Conservation (phyloP, 768 basidiomycete genomes). For the Suillus sp. region DNA sequence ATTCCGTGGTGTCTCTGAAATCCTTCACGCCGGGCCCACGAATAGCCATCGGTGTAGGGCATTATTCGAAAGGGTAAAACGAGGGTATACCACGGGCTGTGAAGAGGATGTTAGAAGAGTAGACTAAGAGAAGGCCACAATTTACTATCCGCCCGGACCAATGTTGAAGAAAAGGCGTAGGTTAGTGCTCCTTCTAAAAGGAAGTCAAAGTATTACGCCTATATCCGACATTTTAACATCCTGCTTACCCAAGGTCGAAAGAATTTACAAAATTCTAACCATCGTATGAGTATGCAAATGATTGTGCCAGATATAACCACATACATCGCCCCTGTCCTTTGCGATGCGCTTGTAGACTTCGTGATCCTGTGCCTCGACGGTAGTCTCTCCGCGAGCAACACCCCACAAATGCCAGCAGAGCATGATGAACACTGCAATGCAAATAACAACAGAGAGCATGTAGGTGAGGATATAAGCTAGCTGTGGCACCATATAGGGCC, state of each 20-base stretch:
- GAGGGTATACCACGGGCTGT: conserved; percentile 77
- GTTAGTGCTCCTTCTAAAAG: conserved; percentile 58
- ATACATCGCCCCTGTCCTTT: conserved; percentile 65
- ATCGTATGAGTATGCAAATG: conserved; percentile 3
- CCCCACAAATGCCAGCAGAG: conserved; percentile 72
- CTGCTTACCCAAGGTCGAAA: conserved; percentile 79
- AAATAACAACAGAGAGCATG: conserved; percentile 74
- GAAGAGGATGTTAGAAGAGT: background rate
- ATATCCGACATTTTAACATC: background rate
- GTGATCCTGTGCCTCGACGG: conserved; percentile 89
- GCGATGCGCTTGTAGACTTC: conserved; percentile 75
- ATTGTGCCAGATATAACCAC: conserved; percentile 22
- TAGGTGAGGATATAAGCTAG: conserved; percentile 73
- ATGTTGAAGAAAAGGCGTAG: conserved; percentile 87
- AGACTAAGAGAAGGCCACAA: conserved; percentile 20
- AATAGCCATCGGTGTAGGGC: conserved; percentile 83
- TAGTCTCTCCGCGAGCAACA: conserved; percentile 75
- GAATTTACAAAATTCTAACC: conserved; percentile 81
- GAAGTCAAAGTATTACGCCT: background rate
- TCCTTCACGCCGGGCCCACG: conserved; percentile 74
- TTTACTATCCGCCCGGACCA: conserved; percentile 79
- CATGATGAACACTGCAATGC: conserved; percentile 75
- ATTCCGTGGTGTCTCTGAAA: conserved; percentile 64
- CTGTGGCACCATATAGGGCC: conserved; percentile 67
- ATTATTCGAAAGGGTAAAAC: conserved; percentile 76